Conservation (phyloP, 2,329 filamentous ascomycete species). For the Epichloe bromicola region DNA sequence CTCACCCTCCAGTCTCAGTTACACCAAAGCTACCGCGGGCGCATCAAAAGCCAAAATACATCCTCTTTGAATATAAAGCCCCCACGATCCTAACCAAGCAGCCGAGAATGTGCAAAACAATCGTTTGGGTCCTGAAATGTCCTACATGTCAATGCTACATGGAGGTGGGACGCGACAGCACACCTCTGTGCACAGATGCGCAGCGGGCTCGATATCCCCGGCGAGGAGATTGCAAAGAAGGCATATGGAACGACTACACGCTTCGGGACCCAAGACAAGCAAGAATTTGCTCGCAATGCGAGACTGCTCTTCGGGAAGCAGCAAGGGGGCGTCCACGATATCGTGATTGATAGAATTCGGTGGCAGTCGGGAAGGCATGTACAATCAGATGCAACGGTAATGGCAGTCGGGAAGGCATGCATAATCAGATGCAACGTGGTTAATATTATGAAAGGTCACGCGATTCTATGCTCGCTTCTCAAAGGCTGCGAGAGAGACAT, state of each 20-base stretch:
- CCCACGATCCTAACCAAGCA: not conserved
- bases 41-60: no score
- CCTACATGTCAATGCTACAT: not conserved
- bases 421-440: no score
- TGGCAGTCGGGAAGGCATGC: not conserved
- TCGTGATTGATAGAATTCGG: not conserved
- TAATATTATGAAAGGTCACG: not conserved
- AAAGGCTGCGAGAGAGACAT: not conserved
- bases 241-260: slow-evolving; percentile 2
- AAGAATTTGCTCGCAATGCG: not conserved
- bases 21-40: no score
- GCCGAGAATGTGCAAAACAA: slow-evolving; percentile 1
- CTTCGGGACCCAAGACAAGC: not conserved
- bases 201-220: slow-evolving; percentile 1
- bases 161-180: not conserved
- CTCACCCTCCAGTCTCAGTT: no score
- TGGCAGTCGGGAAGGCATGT: not conserved
- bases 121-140: not conserved
- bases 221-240: slow-evolving; percentile 3
- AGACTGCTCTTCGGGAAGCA: not conserved
- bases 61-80: no score
- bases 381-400: no score
- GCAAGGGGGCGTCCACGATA: not conserved
- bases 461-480: not conserved
- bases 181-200: not conserved